These are phyloP conservation scores for Globisporangium parvum DNA, from an alignment of 352 stramenopile species.

Conservation along the genomic window DNA sequence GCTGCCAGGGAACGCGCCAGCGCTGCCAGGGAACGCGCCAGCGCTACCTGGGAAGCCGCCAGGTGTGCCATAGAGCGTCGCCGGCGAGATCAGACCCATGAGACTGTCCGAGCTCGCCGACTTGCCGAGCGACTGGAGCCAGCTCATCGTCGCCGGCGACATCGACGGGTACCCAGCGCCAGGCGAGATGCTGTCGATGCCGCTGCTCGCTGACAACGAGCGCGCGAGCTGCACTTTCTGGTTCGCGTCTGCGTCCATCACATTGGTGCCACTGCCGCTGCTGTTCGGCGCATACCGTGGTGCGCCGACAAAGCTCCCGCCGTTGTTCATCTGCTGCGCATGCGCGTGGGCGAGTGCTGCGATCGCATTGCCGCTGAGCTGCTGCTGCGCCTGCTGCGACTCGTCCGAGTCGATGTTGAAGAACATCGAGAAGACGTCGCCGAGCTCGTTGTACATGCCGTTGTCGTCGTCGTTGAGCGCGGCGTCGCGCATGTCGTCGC, in stretches of 20 bases:
- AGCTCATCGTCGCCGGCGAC: constrained; percentile 72
- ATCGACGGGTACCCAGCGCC: constrained; percentile 52
- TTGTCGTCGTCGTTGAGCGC: constrained; percentile 38
- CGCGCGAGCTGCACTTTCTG: constrained; percentile 48
- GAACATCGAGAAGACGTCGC: constrained; percentile 71
- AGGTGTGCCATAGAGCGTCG: constrained; percentile 28
- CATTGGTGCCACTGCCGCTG: background rate
- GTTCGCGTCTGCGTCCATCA: background rate
- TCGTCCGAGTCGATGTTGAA: constrained; percentile 57
- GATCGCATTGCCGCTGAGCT: background rate
- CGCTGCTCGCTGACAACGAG: constrained; percentile 31
- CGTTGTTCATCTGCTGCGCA: constrained; percentile 8
- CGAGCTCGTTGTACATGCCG: constrained; percentile 58
- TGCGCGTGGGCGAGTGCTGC: constrained; percentile 5
- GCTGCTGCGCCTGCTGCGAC: constrained; percentile 2
- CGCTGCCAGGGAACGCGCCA: background rate
- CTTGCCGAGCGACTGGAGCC: constrained; percentile 69
- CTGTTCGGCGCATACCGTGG: constrained; percentile 3
- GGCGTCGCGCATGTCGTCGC: constrained; percentile 23
- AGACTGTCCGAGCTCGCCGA: constrained; percentile 61
- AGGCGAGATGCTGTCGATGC: constrained; percentile 51
- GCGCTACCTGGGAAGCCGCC: constrained; percentile 9
- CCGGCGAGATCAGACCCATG: constrained; percentile 50
- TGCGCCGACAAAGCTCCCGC: constrained; percentile 6
- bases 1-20: background rate